Percentiles rank a stretch among this genome's conserved stretches.
Conservation (phyloP, 2,329 filamentous ascomycete species). For the Thermomyces lanuginosus region DNA sequence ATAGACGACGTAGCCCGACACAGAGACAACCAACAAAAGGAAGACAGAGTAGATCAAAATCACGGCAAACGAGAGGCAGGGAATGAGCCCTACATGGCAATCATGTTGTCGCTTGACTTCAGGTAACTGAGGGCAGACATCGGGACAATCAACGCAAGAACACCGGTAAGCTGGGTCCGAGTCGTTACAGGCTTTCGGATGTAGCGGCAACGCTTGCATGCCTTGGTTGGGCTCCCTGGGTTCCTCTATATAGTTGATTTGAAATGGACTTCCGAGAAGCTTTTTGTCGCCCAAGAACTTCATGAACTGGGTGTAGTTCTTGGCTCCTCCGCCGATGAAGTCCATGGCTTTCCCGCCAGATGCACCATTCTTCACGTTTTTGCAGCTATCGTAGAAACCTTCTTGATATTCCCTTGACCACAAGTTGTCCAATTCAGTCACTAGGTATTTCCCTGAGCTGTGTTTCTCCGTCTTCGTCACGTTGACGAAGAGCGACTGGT, state of each 20-base stretch:
- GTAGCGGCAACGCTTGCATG: slow-evolving; percentile 59
- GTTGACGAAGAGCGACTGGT: slow-evolving; percentile 91
- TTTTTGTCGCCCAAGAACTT: slow-evolving; percentile 92
- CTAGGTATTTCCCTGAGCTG: slow-evolving; percentile 42
- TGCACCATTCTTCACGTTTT: slow-evolving; percentile 94
- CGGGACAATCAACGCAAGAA: slow-evolving; percentile 82
- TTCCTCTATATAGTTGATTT: slow-evolving; percentile 73
- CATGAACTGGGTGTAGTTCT: slow-evolving; percentile 71
- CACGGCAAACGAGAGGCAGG: slow-evolving; percentile 83
- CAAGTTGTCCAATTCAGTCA: slow-evolving; percentile 80
- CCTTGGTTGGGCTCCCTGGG: slow-evolving; percentile 39
- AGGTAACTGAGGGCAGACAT: slow-evolving; percentile 67
- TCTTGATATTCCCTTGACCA: slow-evolving; percentile 69
- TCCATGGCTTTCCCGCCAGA: slow-evolving; percentile 89
- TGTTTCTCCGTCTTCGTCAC: slow-evolving; percentile 54
- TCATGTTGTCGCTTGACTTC: slow-evolving; percentile 51
- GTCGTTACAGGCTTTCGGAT: slow-evolving; percentile 75
- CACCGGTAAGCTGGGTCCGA: slow-evolving; percentile 73
- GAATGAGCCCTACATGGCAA: slow-evolving; percentile 74
- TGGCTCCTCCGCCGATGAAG: slow-evolving; percentile 86
- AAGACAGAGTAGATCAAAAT: slow-evolving; percentile 71
- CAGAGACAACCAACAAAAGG: slow-evolving; percentile 48
- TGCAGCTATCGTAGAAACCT: slow-evolving; percentile 92
- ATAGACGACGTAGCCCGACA: slow-evolving; percentile 62
- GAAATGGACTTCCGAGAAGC: slow-evolving; percentile 78